Conservation (phyloP, 139 green algal species). For the Deuterostichococcus epilithicus region DNA sequence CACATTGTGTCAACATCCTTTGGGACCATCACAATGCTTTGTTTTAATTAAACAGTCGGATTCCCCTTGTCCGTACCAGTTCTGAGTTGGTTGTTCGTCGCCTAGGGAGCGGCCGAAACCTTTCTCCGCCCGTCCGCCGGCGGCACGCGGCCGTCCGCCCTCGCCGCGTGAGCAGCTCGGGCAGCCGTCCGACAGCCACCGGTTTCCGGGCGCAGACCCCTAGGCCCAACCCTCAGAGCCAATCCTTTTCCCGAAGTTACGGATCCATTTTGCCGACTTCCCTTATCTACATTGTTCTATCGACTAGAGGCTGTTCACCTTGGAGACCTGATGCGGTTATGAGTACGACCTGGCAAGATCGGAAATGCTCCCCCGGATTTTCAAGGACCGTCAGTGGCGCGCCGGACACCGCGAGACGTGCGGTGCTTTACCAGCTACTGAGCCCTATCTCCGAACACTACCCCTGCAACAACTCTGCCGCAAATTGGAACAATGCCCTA, state of each 20-base stretch:
- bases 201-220: constrained; percentile 62
- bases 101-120: constrained; percentile 62
- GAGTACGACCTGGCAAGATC: constrained; percentile 82
- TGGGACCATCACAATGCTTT: constrained; percentile 90
- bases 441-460: constrained; percentile 85
- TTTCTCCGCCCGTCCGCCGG: constrained; percentile 59
- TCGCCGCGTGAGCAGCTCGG: constrained; percentile 50
- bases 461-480: no score
- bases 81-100: constrained; percentile 89
- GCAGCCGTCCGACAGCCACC: constrained; percentile 63
- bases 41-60: constrained; percentile 98
- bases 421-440: constrained; percentile 80
- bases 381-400: constrained; percentile 84
- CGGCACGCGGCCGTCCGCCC: constrained; percentile 56
- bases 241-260: constrained; percentile 96
- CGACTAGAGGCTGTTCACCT: constrained; percentile 94
- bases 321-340: constrained; percentile 97
- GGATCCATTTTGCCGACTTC: constrained; percentile 95
- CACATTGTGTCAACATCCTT: constrained; percentile 94
- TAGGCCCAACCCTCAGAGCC: constrained; percentile 87
- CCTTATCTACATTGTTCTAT: constrained; percentile 96
- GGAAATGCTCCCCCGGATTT: constrained; percentile 78
- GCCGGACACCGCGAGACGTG: constrained; percentile 81
- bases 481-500: no score
- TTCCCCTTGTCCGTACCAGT: constrained; percentile 94